Conservation (phyloP, 2,329 filamentous ascomycete species). For the Teratosphaeriaceae sp. region DNA sequence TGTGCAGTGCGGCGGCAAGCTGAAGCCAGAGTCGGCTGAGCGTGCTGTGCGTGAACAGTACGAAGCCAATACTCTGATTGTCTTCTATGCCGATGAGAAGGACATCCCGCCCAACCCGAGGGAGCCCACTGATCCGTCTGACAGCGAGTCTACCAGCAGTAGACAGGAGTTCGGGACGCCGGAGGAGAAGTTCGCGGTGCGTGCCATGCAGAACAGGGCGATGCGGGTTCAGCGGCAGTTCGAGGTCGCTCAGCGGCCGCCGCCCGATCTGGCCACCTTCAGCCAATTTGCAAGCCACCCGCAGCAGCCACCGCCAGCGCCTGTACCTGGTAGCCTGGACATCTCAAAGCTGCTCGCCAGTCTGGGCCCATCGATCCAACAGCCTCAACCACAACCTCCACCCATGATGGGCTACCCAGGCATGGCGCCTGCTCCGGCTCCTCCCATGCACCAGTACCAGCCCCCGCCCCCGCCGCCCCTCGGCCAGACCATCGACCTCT, state of each 20-base stretch:
- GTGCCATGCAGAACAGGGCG: slow-evolving; percentile 16
- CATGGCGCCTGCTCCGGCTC: slow-evolving; percentile 2
- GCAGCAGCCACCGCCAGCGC: slow-evolving; percentile 12
- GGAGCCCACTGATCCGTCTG: slow-evolving; percentile 36
- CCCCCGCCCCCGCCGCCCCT: slow-evolving; percentile 8
- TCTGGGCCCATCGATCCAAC: slow-evolving; percentile 11
- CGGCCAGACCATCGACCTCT: slow-evolving; percentile 20
- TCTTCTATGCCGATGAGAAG: slow-evolving; percentile 37
- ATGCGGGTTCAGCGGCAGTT: slow-evolving; percentile 9
- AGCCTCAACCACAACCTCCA: slow-evolving; percentile 10
- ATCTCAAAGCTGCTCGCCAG: slow-evolving; percentile 18
- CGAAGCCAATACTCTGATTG: slow-evolving; percentile 42
- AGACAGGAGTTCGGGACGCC: slow-evolving; percentile 35
- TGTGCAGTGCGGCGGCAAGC: slow-evolving; percentile 36
- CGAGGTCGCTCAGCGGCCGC: slow-evolving; percentile 7
- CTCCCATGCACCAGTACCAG: slow-evolving; percentile 2
- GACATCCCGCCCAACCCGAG: slow-evolving; percentile 43
- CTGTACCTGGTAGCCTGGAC: slow-evolving; percentile 9
- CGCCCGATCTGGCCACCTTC: slow-evolving; percentile 6
- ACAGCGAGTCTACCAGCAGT: slow-evolving; percentile 18
- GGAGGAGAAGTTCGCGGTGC: slow-evolving; percentile 19
- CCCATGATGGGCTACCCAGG: slow-evolving; percentile 1
- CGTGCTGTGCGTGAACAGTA: slow-evolving; percentile 37
- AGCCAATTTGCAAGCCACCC: slow-evolving; percentile 14
- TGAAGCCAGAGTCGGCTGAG: slow-evolving; percentile 35